Evolutionary conservation across 495 filamentous ascomycete genomes (phyloP).

Genomic region (Podospora pseudocomata): DNA sequence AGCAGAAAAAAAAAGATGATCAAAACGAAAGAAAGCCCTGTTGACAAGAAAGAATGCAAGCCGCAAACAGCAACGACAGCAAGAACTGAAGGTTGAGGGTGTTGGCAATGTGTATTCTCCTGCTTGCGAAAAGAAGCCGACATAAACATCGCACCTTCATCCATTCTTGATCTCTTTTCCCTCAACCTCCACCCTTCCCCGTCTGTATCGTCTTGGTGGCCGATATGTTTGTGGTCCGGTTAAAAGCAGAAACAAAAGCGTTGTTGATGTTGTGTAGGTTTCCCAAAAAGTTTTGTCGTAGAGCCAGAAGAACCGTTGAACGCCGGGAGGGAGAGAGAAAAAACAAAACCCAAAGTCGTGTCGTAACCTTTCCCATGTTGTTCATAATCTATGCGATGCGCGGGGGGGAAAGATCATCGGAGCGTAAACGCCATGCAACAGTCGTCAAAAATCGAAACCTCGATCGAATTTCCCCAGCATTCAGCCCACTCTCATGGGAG

Average conservation of each 20-base stretch:
- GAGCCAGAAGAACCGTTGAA: neutral
- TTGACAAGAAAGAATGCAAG: neutral
- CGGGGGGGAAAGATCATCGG: neutral
- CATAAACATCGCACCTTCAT: neutral
- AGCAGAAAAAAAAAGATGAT: neutral
- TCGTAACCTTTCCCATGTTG: neutral
- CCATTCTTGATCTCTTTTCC: neutral
- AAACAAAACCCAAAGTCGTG: neutral
- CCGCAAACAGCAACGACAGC: neutral
- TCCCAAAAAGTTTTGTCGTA: neutral
- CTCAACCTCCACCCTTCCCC: neutral
- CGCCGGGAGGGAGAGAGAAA: neutral
- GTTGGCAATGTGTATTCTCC: neutral
- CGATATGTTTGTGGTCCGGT: neutral
- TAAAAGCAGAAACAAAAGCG: neutral
- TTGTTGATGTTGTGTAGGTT: neutral
- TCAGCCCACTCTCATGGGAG: neutral
- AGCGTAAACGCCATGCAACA: neutral
- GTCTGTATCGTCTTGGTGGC: neutral
- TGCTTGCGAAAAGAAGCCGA: neutral
- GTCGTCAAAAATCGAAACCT: constrained; percentile 3
- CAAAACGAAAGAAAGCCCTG: neutral
- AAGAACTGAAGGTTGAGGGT: neutral
- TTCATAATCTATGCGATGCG: neutral
- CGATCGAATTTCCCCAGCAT: constrained; percentile 6